phyloP scores from a whole-genome alignment of 2,329 filamentous ascomycete genomes.

The Thielaviopsis cerberus region DNA sequence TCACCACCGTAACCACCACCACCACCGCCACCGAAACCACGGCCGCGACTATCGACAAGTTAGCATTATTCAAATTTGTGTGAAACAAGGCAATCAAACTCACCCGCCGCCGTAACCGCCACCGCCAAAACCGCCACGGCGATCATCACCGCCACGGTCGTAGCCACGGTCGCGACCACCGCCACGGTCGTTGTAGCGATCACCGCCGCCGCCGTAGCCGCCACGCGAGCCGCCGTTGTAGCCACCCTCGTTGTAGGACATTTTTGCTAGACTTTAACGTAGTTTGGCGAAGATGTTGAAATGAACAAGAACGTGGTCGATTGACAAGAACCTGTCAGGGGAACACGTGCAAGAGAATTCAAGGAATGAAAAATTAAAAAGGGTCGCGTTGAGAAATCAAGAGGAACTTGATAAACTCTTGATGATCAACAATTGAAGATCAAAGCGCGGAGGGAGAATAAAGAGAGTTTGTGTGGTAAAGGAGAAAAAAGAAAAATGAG shows the following conservation, averaged over 20 bases:
- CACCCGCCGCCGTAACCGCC: slow-evolving; percentile 22
- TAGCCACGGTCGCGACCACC: slow-evolving; percentile 18
- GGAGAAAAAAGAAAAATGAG: slow-evolving; percentile 1
- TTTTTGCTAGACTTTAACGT: slow-evolving; percentile 14
- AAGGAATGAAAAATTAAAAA: not conserved
- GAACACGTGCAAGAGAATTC: not conserved
- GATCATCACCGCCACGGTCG: slow-evolving; percentile 29
- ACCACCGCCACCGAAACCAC: slow-evolving; percentile 22
- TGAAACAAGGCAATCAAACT: slow-evolving; percentile 14
- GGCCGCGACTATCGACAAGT: slow-evolving; percentile 14
- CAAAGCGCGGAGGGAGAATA: slow-evolving; percentile 2
- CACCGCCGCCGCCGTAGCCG: slow-evolving; percentile 24
- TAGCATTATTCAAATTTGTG: slow-evolving; percentile 13
- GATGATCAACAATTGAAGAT: not conserved
- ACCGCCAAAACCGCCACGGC: slow-evolving; percentile 14
- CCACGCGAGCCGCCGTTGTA: slow-evolving; percentile 29
- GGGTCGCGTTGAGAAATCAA: slow-evolving; percentile 6
- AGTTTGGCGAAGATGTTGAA: not conserved
- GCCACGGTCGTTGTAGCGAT: slow-evolving; percentile 2
- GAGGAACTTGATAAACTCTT: slow-evolving; percentile 3
- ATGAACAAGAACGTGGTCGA: not conserved
- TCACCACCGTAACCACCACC: slow-evolving; percentile 16
- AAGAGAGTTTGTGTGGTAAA: not conserved
- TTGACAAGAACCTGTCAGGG: not conserved
- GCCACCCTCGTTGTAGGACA: slow-evolving; percentile 29